Base-by-base conservation (phyloP, 768 basidiomycete genomes). In the Mycena epipterygia region DNA sequence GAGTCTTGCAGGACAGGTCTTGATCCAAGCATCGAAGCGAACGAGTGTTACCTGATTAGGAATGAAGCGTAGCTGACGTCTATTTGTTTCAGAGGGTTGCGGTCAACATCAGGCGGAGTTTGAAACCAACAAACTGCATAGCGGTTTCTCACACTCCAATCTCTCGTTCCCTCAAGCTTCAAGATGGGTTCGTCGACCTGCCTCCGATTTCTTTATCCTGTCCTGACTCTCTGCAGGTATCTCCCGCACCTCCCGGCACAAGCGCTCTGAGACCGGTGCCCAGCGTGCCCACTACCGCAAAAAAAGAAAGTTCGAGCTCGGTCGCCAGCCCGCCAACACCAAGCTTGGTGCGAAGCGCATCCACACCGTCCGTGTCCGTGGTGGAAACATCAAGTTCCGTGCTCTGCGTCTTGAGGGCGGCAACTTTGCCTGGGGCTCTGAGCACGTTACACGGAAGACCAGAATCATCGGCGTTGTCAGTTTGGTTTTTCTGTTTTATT, bases 291-390 rank as follows among this genome's bases (percentile, higher is more conserved):
- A 93, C 86, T 97, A 96, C 88, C 95, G 97, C 89, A 99, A 99
- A 91, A 99, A 99, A 95, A 92, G 98, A 93, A 98, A 99, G 88
- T 99, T 99, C 86, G 98, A 99, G 89, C 92, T 98, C 79, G 98
- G 97, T 81, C 96, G 98, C 81, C 98, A 99, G 82, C 88, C 98
- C 67, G 98, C 98, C 76, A 96, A 87, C 89, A 99, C 98, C 81
- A 98, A 95, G 88, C 91, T 99, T 74, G 97, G 98, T 58, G 79
- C 92, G 64, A 99, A 99, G 88, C 95, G 98, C 70, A 86, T 99
- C 78, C 98, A 99, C 87, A 89, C 90, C 64, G 96, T 99, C 73
- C 95, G 98, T 79, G 92, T 93, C 42, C 95, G 98, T 79, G 98
- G 98, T 73, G 98, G 98, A 67, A 98, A 96, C 88, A 73, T 90